phyloP scores from a whole-genome alignment of 2,329 filamentous ascomycete genomes.

The Periglandula ipomoeae region DNA sequence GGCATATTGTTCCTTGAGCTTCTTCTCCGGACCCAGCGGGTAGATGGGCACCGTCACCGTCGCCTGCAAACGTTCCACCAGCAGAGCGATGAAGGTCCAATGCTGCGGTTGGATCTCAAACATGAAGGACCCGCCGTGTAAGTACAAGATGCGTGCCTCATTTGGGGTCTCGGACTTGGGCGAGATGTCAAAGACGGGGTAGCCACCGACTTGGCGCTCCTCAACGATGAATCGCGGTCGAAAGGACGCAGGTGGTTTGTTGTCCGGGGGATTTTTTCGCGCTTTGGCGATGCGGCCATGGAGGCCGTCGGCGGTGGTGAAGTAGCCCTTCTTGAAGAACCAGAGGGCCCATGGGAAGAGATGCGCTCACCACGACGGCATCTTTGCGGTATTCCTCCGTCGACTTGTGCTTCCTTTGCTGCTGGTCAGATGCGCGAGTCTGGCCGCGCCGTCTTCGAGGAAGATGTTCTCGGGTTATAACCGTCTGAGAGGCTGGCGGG shows the following conservation, averaged over 20 bases:
- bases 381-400: slow-evolving; percentile 5
- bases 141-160: slow-evolving; percentile 20
- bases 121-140: slow-evolving; percentile 23
- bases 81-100: slow-evolving; percentile 18
- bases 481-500: too few species aligned
- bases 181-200: slow-evolving; percentile 20
- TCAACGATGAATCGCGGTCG: slow-evolving; percentile 18
- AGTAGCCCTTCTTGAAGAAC: slow-evolving; percentile 18
- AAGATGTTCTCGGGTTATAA: too few species aligned
- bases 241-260: slow-evolving; percentile 16
- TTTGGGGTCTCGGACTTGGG: slow-evolving; percentile 21
- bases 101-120: slow-evolving; percentile 20
- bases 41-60: slow-evolving; percentile 23
- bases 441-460: too few species aligned
- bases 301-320: slow-evolving; percentile 16
- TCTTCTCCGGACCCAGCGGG: slow-evolving; percentile 22
- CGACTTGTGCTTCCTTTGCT: background rate
- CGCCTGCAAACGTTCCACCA: slow-evolving; percentile 21
- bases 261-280: slow-evolving; percentile 12
- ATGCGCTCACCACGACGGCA: slow-evolving; percentile 19
- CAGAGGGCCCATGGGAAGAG: slow-evolving; percentile 19
- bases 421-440: too few species aligned
- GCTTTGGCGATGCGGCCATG: slow-evolving; percentile 15
- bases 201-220: slow-evolving; percentile 11
- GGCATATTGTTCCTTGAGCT: slow-evolving; percentile 22